Percentiles rank a stretch among this genome's conserved stretches.
Conservation (phyloP, 2,329 filamentous ascomycete genomes). For the Coniochaeta sp. region DNA sequence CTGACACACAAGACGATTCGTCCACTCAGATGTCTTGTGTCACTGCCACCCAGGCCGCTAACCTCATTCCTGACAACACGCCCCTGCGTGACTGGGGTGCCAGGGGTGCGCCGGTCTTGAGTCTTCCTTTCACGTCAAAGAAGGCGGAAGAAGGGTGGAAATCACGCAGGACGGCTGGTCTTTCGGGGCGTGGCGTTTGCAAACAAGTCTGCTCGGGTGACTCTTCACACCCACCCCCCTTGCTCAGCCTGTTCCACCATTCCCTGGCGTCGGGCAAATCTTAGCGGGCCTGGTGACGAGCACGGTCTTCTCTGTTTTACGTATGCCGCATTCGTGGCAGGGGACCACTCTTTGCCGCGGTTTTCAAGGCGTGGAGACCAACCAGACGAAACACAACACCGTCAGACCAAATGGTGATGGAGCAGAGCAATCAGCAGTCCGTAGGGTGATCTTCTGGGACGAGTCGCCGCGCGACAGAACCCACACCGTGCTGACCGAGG, state of each 20-base stretch:
- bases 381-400: neutral
- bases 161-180: neutral
- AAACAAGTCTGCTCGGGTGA: neutral
- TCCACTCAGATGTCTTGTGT: slow-evolving; percentile 16
- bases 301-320: slow-evolving; percentile 7
- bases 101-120: slow-evolving; percentile 1
- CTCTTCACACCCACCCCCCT: neutral
- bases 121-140: neutral
- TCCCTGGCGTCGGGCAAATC: slow-evolving; percentile 11
- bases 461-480: neutral
- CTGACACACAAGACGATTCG: slow-evolving; percentile 38
- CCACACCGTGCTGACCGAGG: neutral
- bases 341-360: neutral
- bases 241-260: slow-evolving; percentile 3
- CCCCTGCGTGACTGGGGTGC: slow-evolving; percentile 3
- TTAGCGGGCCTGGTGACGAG: slow-evolving; percentile 13
- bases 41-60: slow-evolving; percentile 12
- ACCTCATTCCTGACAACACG: slow-evolving; percentile 10
- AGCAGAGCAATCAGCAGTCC: neutral
- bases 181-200: neutral
- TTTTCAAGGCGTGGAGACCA: neutral
- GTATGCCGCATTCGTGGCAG: slow-evolving; percentile 2
- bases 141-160: neutral
- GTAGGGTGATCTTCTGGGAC: neutral
- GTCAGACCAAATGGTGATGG: neutral